Conservation (phyloP, 495 filamentous ascomycete species). For the Xylaria bambusicola region DNA sequence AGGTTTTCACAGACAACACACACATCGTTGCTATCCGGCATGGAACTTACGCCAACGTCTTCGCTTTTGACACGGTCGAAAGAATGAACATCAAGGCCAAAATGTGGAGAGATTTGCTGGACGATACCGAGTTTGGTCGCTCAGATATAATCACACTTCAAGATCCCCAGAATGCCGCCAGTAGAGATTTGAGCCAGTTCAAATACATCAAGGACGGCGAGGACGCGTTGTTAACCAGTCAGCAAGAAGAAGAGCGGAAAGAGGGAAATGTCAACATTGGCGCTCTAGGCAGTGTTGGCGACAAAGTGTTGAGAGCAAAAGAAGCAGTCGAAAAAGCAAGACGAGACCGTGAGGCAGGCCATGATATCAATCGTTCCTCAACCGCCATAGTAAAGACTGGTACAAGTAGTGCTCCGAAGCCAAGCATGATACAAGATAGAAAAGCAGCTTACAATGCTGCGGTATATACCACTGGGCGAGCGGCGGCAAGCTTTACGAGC, state of each 20-base stretch:
- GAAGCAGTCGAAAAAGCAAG: slow-evolving; percentile 85
- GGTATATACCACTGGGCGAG: slow-evolving; percentile 83
- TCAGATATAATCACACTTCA: slow-evolving; percentile 96
- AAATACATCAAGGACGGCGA: slow-evolving; percentile 86
- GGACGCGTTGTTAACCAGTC: slow-evolving; percentile 59
- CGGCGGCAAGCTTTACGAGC: slow-evolving; percentile 91
- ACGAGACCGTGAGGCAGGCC: slow-evolving; percentile 48
- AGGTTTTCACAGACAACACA: slow-evolving; percentile 96
- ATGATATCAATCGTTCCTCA: slow-evolving; percentile 51
- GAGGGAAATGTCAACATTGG: slow-evolving; percentile 71
- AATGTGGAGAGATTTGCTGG: slow-evolving; percentile 91
- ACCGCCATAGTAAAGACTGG: slow-evolving; percentile 48
- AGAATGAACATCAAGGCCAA: slow-evolving; percentile 96
- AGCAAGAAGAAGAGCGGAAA: slow-evolving; percentile 53
- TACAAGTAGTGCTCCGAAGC: slow-evolving; percentile 30
- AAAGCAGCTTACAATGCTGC: slow-evolving; percentile 79
- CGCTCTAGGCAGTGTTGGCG: slow-evolving; percentile 74
- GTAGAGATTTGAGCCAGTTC: slow-evolving; percentile 83
- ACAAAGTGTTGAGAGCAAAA: slow-evolving; percentile 89
- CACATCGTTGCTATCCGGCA: slow-evolving; percentile 89
- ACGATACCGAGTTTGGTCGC: slow-evolving; percentile 81
- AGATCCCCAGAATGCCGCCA: slow-evolving; percentile 89
- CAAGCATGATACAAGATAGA: slow-evolving; percentile 47
- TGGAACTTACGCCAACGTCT: slow-evolving; percentile 82
- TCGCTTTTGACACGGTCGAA: slow-evolving; percentile 92